A percentile compares a stretch with the other conserved stretches of the same genome.
Evolutionary conservation across 2,329 filamentous ascomycete species (phyloP).

Genomic region (Phaeomoniella chlamydospora): DNA sequence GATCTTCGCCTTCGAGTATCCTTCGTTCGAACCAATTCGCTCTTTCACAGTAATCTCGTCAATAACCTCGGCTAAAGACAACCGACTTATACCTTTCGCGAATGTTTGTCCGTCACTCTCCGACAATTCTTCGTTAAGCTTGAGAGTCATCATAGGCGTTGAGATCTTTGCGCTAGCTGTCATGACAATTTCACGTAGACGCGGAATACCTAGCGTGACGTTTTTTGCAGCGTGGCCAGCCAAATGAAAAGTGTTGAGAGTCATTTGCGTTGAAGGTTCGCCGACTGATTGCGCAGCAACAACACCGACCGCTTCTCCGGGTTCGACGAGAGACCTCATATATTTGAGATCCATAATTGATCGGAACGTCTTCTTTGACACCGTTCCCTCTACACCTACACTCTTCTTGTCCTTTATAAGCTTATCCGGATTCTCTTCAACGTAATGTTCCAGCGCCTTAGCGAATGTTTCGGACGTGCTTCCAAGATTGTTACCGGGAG

Average conservation of each 20-base stretch:
- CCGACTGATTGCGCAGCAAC: constrained; percentile 93
- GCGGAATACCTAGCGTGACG: constrained; percentile 95
- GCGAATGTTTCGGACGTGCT: constrained; percentile 84
- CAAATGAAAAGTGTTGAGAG: constrained; percentile 98
- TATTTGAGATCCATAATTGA: constrained; percentile 85
- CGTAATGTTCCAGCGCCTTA: constrained; percentile 54
- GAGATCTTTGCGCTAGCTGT: constrained; percentile 81
- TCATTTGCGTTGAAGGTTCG: constrained; percentile 98
- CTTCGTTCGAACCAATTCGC: constrained; percentile 56
- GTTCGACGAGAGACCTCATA: constrained; percentile 78
- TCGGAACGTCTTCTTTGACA: constrained; percentile 61
- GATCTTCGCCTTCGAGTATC: constrained; percentile 60
- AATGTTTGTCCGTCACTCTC: constrained; percentile 60
- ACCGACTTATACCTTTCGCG: constrained; percentile 78
- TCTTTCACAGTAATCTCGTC: constrained; percentile 73
- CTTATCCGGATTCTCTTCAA: constrained; percentile 57
- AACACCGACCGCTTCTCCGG: constrained; percentile 91
- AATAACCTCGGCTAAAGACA: constrained; percentile 71
- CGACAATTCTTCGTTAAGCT: constrained; percentile 58
- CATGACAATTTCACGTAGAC: constrained; percentile 95
- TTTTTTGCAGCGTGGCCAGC: constrained; percentile 97
- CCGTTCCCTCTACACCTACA: constrained; percentile 28
- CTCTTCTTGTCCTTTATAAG: constrained; percentile 47
- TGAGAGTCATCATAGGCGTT: constrained; percentile 79
- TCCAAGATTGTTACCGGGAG: constrained; percentile 65